Evolutionary conservation across 345 rosid genomes (phyloP).

Genomic region (Anastatica hierochuntica): DNA sequence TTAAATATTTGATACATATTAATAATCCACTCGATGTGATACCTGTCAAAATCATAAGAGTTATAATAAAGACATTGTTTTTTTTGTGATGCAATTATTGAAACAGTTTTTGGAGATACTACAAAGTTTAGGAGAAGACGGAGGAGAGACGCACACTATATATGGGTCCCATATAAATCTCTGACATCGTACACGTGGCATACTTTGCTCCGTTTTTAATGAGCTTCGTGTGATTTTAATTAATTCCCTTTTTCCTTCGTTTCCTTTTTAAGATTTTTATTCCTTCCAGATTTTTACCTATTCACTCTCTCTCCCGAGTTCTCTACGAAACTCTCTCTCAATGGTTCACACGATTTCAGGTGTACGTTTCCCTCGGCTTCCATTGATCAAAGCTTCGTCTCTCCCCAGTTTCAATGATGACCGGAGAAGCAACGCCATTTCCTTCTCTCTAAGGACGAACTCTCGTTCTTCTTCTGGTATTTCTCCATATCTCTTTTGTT

Average conservation of each 20-base stretch:
- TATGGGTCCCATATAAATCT: constrained; percentile 28
- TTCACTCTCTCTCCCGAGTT: not conserved
- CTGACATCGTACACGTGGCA: constrained; percentile 40
- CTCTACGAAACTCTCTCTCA: not conserved
- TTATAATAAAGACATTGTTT: not conserved
- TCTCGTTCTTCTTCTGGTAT: constrained; percentile 38
- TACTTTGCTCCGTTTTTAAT: constrained; percentile 10
- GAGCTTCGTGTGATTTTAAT: constrained; percentile 18
- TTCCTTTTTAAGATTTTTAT: constrained; percentile 6
- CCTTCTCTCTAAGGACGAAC: constrained; percentile 42
- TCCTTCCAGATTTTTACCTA: not conserved
- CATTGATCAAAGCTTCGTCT: constrained; percentile 31
- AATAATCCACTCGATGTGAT: too few species aligned
- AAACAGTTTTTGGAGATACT: not conserved
- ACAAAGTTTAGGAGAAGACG: not conserved
- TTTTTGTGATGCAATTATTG: constrained; percentile 1
- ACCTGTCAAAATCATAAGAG: not conserved
- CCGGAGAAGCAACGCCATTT: constrained; percentile 33
- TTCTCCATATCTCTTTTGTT: not conserved
- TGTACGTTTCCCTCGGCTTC: constrained; percentile 37
- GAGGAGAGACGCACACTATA: not conserved
- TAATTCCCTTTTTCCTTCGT: not conserved
- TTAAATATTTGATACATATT: too few species aligned
- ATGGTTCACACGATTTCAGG: constrained; percentile 63
- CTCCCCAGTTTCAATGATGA: constrained; percentile 40